phyloP scores from a whole-genome alignment of 2,329 filamentous ascomycete species.

The Phaeomoniella chlamydospora region DNA sequence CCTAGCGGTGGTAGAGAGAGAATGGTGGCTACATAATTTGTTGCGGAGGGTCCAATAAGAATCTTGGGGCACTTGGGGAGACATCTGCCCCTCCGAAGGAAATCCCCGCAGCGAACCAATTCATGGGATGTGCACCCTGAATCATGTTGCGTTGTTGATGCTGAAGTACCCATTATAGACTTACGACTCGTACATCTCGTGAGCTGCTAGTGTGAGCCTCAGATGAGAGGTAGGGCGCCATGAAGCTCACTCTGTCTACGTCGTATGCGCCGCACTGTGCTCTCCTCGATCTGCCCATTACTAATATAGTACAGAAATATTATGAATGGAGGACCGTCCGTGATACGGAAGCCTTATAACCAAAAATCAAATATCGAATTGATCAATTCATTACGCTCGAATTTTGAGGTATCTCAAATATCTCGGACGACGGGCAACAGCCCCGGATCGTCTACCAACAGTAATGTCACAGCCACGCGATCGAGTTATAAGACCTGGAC shows the following conservation, averaged over 20 bases:
- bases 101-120: too few species aligned
- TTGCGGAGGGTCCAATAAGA: too few species aligned
- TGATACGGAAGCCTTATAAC: conserved; percentile 63
- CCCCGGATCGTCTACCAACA: conserved; percentile 15
- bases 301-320: conserved; percentile 47
- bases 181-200: too few species aligned
- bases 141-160: too few species aligned
- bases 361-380: conserved; percentile 88
- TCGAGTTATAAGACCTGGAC: conserved; percentile 46
- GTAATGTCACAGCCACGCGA: conserved; percentile 5
- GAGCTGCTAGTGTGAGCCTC: too few species aligned
- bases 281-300: conserved; percentile 4
- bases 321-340: conserved; percentile 68
- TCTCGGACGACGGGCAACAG: conserved; percentile 17
- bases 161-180: too few species aligned
- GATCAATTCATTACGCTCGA: conserved; percentile 71
- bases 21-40: too few species aligned
- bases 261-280: conserved; percentile 43
- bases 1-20: too few species aligned
- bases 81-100: too few species aligned
- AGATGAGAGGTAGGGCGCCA: conserved; percentile 35
- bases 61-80: too few species aligned
- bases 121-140: too few species aligned
- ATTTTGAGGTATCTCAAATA: conserved; percentile 37
- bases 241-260: conserved; percentile 74